Evolutionary conservation across 2,329 filamentous ascomycete species (phyloP), one percentile per base, ranked within the genome.

Genomic region (Pseudopithomyces chartarum): DNA sequence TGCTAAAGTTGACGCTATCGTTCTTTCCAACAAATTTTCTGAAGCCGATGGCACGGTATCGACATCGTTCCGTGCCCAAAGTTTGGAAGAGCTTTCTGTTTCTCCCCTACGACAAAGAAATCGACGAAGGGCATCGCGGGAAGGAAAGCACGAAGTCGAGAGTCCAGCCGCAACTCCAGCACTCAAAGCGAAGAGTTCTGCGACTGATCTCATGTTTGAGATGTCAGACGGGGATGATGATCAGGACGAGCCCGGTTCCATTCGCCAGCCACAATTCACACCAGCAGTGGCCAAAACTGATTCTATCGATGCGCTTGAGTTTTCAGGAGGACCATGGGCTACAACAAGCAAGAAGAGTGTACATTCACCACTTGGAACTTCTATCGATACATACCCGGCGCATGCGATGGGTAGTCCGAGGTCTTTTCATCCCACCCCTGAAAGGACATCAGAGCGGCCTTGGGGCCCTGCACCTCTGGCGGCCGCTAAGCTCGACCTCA

Each of bases 201-300:
- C 83, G 1, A 83, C 82, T 36, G 93, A 97, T 64, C 82, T 97
- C 53, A 96, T 97, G 74, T 97, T 97, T 70, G 87, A 91, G 62
- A 97, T 97, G 92, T 94, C 97, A 56, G 92, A 96, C 36, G 91
- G 92, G 42, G 83, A 82, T 55, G 61, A 74, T 15, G 68, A 68
- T 6, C 48, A 54, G 6, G 57, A 51, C 11, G 8, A 40, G 6
- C 11, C 46, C 1, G 52, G 60, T 7, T 64, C 59, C 32, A 69
- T 72, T 48, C 66, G 60, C n/a, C 62, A 63, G 6, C 69, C 63
- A 12, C 64, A 49, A 5, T 72, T 73, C 34, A 60, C 54, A 5
- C 15, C 26, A 8, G 48, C 42, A 12, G 38, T 36, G 13, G 56
- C 56, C 11, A 62, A 64, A n/a, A 54, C 54, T 2, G 15, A 40